These are phyloP conservation scores for Rhinocladiella similis DNA, from an alignment of 2,329 filamentous ascomycete species.

Conservation along the genomic window DNA sequence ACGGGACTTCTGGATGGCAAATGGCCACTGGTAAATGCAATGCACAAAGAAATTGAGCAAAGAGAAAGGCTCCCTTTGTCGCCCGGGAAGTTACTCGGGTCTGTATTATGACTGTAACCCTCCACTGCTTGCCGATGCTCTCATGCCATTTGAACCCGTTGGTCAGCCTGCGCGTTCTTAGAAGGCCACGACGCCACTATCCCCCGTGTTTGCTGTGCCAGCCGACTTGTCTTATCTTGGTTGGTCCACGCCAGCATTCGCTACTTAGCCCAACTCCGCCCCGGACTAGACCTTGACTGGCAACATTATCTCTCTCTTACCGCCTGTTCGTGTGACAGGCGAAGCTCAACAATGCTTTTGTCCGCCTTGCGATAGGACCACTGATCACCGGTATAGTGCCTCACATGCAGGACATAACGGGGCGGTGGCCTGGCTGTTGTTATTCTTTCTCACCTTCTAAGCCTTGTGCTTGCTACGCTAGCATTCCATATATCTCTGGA, in stretches of 20 bases:
- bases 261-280: slow-evolving; percentile 3
- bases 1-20: neutral
- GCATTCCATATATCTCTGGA: slow-evolving; percentile 13
- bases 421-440: slow-evolving; percentile 11
- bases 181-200: too few relatives aligned
- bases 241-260: slow-evolving; percentile 7
- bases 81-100: neutral
- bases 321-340: slow-evolving; percentile 21
- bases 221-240: slow-evolving; percentile 17
- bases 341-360: slow-evolving; percentile 10
- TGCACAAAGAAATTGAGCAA: neutral
- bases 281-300: slow-evolving; percentile 4
- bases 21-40: neutral
- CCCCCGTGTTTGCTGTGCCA: too few relatives aligned
- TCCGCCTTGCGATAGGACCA: slow-evolving; percentile 15
- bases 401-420: slow-evolving; percentile 12
- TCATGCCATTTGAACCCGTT: neutral
- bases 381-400: slow-evolving; percentile 9
- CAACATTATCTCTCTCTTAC: slow-evolving; percentile 13
- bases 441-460: slow-evolving; percentile 4
- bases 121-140: neutral
- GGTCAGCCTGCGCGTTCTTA: neutral
- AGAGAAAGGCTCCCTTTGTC: neutral
- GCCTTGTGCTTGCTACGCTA: slow-evolving; percentile 13
- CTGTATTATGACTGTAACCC: neutral